Base-by-base conservation (phyloP, 306 rosid genomes). In the Cucurbita pepo region DNA sequence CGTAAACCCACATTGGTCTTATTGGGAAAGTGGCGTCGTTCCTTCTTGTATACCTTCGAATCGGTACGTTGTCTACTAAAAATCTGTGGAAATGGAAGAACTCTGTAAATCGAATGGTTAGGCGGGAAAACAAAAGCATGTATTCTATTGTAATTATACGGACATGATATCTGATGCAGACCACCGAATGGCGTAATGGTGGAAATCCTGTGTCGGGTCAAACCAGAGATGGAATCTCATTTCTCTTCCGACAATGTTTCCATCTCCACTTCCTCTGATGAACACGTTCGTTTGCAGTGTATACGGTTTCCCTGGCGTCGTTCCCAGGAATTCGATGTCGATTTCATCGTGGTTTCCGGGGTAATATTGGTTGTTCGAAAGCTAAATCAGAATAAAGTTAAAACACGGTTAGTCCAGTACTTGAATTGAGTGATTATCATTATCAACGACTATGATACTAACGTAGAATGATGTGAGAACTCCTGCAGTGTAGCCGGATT, bases 301-400 rank as follows among this genome's bases (percentile, higher is more conserved):
- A 55, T 87, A 94, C 8, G 95, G 95, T 86, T 91, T 91, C 45
- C 65, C 95, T 10, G 78, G 88, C 1, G 86, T 94, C 10, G 92
- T 91, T 15, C 99, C 97, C 4, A 94, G 83, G 77, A 94, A 91
- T 82, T 94, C 99, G 38, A 94, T 84, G 80, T 89, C 99, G 4
- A 94, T 75, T 78, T 94, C 99, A 21, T 94, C 99, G 64, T 94
- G 99, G 85, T 89, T 82, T 50, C 95, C 92, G 0, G 90, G 96
- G 81, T 72, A 78, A 57, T 86, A 88, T 81, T 94, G 83, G 38
- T 86, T 88, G 88, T 94, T 94, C n/a, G 99, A 94, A 73, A 94
- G 97, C 97, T 91, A n/a, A 43, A 9, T 36, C 52, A 66, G 21
- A 25, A 74, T 5, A 10, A 25, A 65, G 2, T 8, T n/a, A 1